Percentiles rank a stretch among this genome's conserved stretches.
phyloP scores from a whole-genome alignment of 2,329 filamentous ascomycete genomes.

The Cordyceps pruinosa region DNA sequence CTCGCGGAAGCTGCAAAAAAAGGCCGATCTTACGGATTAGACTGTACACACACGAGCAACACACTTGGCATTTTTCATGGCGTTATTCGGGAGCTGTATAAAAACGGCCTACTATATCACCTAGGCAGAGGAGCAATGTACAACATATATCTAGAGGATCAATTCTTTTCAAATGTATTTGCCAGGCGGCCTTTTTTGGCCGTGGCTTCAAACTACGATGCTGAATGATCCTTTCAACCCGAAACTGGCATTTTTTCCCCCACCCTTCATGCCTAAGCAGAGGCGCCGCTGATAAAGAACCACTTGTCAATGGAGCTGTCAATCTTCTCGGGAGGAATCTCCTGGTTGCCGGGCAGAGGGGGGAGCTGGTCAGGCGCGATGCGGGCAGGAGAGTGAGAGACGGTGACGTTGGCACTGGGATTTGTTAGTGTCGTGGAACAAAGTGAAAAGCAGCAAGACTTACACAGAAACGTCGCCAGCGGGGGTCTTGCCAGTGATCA shows the following conservation, averaged over 20 bases:
- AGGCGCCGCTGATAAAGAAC: conserved; percentile 99
- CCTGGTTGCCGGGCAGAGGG: conserved; percentile 71
- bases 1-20: conserved; percentile 72
- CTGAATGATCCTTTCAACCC: neutral
- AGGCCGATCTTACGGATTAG: conserved; percentile 64
- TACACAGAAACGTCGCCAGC: conserved; percentile 76
- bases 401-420: conserved; percentile 69
- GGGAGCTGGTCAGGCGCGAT: conserved; percentile 63
- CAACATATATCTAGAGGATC: conserved; percentile 4
- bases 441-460: conserved; percentile 32
- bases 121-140: neutral
- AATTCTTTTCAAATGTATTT: conserved; percentile 10
- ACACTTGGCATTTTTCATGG: conserved; percentile 25
- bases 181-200: neutral
- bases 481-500: conserved; percentile 83
- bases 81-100: conserved; percentile 20
- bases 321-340: conserved; percentile 78
- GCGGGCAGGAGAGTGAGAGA: conserved; percentile 66
- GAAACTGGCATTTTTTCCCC: neutral
- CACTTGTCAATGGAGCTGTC: conserved; percentile 98
- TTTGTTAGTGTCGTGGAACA: conserved; percentile 23
- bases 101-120: neutral
- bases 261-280: conserved; percentile 49
- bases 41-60: conserved; percentile 15
- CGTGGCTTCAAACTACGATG: neutral